Base-by-base conservation (phyloP, 2,329 filamentous ascomycete species). In the Fusarium multiceps region DNA sequence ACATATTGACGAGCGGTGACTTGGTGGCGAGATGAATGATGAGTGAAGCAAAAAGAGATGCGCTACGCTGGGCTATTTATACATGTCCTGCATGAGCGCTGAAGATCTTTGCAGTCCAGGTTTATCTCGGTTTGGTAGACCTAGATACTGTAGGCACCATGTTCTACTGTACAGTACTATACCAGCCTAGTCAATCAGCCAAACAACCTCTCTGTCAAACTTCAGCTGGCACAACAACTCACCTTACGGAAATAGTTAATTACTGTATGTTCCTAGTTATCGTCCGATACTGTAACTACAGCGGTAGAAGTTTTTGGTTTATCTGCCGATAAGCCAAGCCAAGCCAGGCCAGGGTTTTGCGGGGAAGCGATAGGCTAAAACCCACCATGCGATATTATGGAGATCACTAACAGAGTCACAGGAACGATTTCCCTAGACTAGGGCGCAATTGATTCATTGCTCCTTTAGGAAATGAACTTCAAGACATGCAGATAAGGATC, bases 401-500 rank as follows among this genome's bases (percentile, higher is more conserved):
- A 40, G 16, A n/a, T 50, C 28, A 50, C 28, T 50, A 51, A 51
- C 21, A 51, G 48, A 28, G 37, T 55, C 47, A 58, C 45, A 28
- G 45, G 37, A 55, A 41, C 6, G 25, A 32, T 18, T 49, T 25
- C 25, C 34, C 46, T 54, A 43, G 25, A 51, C 46, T 54, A 43
- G 25, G 59, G 45, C 37, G 45, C 21, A 40, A 23, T 66, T 66
- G 63, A 41, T 66, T 60, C 41, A 27, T 60, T 66, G n/a, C 63
- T 50, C 27, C 9, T 46, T 66, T 55, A 1, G 61, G 63, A n/a
- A 65, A 43, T 13, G n/a, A 21, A 65, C 64, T 60, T 53, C 27
- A 10, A 30, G n/a, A 42, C 53, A 42, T 46, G 53, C 55, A 53
- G 62, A 65, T 64, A 65, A 65, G 43, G 40, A 59, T 55, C 45